Evolutionary conservation across 352 stramenopile species (phyloP).

Genomic region (Globisporangium sylvaticum): DNA sequence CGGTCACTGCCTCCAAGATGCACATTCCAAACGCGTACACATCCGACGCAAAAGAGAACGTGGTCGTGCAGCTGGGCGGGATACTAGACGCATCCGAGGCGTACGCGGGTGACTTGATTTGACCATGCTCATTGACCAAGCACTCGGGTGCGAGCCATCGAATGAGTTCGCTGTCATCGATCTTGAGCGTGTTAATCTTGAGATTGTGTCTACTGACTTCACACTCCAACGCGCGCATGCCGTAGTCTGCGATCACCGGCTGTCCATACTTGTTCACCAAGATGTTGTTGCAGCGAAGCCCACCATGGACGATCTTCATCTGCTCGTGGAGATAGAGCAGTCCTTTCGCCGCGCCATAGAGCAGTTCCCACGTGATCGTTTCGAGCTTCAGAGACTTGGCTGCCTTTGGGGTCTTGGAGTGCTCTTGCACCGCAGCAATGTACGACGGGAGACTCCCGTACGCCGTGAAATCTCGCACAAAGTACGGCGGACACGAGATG

Average conservation of each 20-base stretch:
- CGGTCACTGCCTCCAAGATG: slow-evolving; percentile 62
- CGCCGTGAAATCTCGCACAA: slow-evolving; percentile 60
- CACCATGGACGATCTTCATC: slow-evolving; percentile 47
- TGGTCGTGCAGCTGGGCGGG: slow-evolving; percentile 15
- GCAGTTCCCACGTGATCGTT: slow-evolving; percentile 43
- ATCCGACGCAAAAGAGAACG: slow-evolving; percentile 40
- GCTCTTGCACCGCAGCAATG: slow-evolving; percentile 35
- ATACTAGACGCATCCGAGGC: slow-evolving; percentile 19
- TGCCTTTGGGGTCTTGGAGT: slow-evolving; percentile 29
- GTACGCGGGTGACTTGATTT: slow-evolving; percentile 24
- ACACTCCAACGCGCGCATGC: slow-evolving; percentile 35
- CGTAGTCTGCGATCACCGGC: slow-evolving; percentile 56
- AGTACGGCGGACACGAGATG: slow-evolving; percentile 34
- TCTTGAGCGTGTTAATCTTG: slow-evolving; percentile 27
- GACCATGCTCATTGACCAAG: slow-evolving; percentile 31
- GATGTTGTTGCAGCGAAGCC: slow-evolving; percentile 62
- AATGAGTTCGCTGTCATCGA: slow-evolving; percentile 45
- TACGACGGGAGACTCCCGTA: slow-evolving; percentile 54
- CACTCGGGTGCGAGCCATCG: slow-evolving; percentile 71
- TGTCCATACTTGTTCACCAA: slow-evolving; percentile 67
- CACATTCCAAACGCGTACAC: slow-evolving; percentile 81
- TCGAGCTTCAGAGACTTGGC: slow-evolving; percentile 31
- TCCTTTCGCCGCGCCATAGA: slow-evolving; percentile 55
- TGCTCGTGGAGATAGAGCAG: slow-evolving; percentile 64
- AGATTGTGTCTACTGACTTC: slow-evolving; percentile 36